Percentiles rank a stretch among this genome's conserved stretches.
phyloP scores from a whole-genome alignment of 2,329 filamentous ascomycete species.

The Macrophomina tecta region DNA sequence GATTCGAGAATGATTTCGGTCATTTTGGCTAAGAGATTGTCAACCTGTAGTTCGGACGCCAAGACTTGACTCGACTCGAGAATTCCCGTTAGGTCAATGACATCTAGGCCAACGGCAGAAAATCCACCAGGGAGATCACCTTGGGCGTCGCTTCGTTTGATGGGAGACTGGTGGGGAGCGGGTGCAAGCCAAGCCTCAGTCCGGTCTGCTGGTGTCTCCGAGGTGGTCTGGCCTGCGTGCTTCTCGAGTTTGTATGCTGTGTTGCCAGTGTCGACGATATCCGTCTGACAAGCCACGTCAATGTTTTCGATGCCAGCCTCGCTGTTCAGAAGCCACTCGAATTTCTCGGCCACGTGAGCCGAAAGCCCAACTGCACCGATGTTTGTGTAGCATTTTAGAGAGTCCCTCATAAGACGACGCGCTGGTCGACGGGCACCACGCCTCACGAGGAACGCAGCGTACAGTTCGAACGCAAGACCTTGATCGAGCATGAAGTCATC shows the following conservation, averaged over 20 bases:
- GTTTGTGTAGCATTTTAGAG: slow-evolving; percentile 70
- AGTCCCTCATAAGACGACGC: slow-evolving; percentile 70
- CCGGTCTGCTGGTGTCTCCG: slow-evolving; percentile 51
- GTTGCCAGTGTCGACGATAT: slow-evolving; percentile 61
- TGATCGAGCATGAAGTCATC: slow-evolving; percentile 73
- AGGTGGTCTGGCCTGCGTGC: slow-evolving; percentile 48
- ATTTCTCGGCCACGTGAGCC: slow-evolving; percentile 70
- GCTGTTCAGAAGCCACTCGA: slow-evolving; percentile 70
- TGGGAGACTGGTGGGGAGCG: slow-evolving; percentile 51
- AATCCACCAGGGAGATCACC: slow-evolving; percentile 67
- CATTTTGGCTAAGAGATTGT: slow-evolving; percentile 79
- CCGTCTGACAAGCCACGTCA: slow-evolving; percentile 73
- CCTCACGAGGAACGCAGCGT: slow-evolving; percentile 73
- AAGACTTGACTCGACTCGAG: slow-evolving; percentile 80
- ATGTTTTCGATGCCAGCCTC: slow-evolving; percentile 64
- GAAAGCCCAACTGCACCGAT: slow-evolving; percentile 74
- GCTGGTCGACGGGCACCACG: slow-evolving; percentile 71
- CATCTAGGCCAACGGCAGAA: slow-evolving; percentile 72
- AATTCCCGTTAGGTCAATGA: slow-evolving; percentile 81
- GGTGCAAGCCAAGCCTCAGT: slow-evolving; percentile 56
- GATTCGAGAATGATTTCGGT: slow-evolving; percentile 81
- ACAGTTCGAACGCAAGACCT: slow-evolving; percentile 74
- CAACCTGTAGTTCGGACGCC: slow-evolving; percentile 77
- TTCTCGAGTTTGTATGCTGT: slow-evolving; percentile 51
- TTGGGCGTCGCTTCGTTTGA: slow-evolving; percentile 47